phyloP scores from a whole-genome alignment of 1,139 yeast species.

The Geotrichum klebahnii region DNA sequence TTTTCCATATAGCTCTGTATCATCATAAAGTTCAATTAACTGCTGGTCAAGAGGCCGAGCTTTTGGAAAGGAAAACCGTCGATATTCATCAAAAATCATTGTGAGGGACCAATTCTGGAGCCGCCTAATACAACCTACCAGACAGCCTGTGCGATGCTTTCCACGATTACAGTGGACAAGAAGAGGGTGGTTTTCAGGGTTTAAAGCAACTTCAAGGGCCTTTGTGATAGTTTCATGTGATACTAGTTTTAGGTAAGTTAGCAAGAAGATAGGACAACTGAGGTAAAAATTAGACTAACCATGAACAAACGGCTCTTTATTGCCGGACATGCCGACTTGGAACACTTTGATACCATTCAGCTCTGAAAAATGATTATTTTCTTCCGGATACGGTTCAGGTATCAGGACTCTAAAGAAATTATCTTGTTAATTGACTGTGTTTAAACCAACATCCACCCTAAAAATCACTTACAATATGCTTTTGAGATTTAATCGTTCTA shows the following conservation, averaged over 20 bases:
- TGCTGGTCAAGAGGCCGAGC: conserved; percentile 94
- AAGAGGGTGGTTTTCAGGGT: conserved; percentile 86
- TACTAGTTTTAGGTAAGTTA: conserved; percentile 37
- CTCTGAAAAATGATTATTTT: conserved; percentile 60
- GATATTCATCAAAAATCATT: conserved; percentile 89
- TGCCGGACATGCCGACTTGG: conserved; percentile 92
- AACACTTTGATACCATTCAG: conserved; percentile 62
- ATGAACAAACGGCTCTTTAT: conserved; percentile 90
- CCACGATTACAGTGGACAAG: conserved; percentile 94
- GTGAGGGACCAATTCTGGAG: conserved; percentile 89
- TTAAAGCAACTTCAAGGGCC: conserved; percentile 73
- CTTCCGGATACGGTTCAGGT: conserved; percentile 86
- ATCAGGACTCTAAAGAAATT: conserved; percentile 52
- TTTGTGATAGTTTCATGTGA: conserved; percentile 72
- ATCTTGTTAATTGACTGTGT: neutral
- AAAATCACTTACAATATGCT: conserved; percentile 48
- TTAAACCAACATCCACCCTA: neutral
- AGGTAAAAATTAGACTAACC: conserved; percentile 13
- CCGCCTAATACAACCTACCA: conserved; percentile 85
- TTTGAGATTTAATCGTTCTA: conserved; percentile 58
- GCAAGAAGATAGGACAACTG: neutral
- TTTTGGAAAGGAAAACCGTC: conserved; percentile 91
- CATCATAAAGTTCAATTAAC: conserved; percentile 83
- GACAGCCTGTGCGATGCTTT: conserved; percentile 92
- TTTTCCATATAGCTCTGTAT: conserved; percentile 50